Percentiles rank a stretch among this genome's conserved stretches.
Conservation (phyloP, 768 basidiomycete species). For the Inosperma sp. region DNA sequence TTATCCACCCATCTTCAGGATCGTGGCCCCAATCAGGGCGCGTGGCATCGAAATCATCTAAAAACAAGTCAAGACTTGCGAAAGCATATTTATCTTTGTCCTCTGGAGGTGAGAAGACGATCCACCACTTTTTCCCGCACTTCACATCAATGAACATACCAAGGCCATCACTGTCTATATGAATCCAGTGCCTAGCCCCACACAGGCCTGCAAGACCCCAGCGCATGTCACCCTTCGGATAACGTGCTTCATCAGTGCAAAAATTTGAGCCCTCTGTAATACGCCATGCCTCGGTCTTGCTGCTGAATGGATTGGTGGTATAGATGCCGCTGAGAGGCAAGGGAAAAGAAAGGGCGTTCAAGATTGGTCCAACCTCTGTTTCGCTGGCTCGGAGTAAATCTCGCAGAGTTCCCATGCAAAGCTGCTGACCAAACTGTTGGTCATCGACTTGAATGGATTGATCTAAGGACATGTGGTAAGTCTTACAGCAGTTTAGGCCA, state of each 20-base stretch:
- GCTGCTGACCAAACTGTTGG: not conserved
- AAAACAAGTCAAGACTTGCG: not conserved
- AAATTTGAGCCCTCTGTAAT: not conserved
- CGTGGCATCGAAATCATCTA: not conserved
- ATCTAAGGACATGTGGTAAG: not conserved
- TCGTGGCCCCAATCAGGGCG: not conserved
- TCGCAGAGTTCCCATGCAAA: not conserved
- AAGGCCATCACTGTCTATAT: constrained; percentile 17
- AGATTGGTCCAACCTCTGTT: not conserved
- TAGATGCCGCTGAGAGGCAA: not conserved
- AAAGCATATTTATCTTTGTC: too few species aligned
- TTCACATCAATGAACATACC: constrained; percentile 10
- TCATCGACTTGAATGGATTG: not conserved
- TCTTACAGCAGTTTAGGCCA: not conserved
- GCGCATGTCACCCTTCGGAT: constrained; percentile 11
- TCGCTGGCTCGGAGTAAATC: not conserved
- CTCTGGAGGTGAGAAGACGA: not conserved
- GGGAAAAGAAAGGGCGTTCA: not conserved
- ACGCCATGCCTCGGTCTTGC: not conserved
- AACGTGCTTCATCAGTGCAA: not conserved
- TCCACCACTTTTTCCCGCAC: constrained; percentile 11
- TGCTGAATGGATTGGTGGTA: not conserved
- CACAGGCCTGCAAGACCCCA: constrained; percentile 16
- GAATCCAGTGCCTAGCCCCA: constrained; percentile 12
- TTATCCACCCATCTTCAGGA: not conserved